A percentile compares a stretch with the other conserved stretches of the same genome.
Evolutionary conservation across 164 flowering plant genomes (phyloP).

Genomic region (Stephania japonica): DNA sequence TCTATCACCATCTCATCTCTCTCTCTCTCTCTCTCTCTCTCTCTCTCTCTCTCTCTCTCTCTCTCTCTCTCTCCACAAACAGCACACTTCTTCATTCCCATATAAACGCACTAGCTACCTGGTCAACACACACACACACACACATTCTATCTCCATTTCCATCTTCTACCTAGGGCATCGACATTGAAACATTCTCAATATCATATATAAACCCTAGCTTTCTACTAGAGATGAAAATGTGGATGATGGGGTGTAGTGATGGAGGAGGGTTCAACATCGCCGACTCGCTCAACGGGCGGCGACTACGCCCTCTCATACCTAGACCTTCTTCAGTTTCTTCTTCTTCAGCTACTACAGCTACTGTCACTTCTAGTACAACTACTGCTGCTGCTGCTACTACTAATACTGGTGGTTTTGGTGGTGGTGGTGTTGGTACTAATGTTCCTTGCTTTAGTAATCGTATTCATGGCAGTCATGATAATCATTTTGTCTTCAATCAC

Average conservation of each 20-base stretch:
- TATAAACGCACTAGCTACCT: too few relatives aligned
- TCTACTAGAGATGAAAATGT: conserved; percentile 24
- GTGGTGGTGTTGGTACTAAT: too few relatives aligned
- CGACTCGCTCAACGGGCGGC: conserved; percentile 44
- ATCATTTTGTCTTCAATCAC: conserved; percentile 41
- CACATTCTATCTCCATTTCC: not conserved
- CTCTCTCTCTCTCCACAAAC: too few relatives aligned
- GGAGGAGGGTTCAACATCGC: conserved; percentile 38
- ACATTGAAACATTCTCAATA: too few relatives aligned
- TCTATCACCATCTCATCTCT: conserved; percentile 22
- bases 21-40: too few relatives aligned
- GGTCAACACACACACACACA: conserved; percentile 7
- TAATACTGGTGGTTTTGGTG: too few relatives aligned
- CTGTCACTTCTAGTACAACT: not conserved
- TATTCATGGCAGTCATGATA: conserved; percentile 23
- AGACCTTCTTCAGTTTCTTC: conserved; percentile 26
- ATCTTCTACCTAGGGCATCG: not conserved
- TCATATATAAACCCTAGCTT: too few relatives aligned
- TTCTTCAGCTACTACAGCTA: conserved; percentile 2
- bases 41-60: too few relatives aligned
- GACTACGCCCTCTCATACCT: conserved; percentile 63
- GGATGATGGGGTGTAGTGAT: conserved; percentile 72
- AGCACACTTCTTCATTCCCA: too few relatives aligned
- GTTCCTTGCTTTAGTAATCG: conserved; percentile 24
- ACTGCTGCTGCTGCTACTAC: conserved; percentile 12